Conservation (phyloP, 352 stramenopile species). For the Pythium myriotylum region DNA sequence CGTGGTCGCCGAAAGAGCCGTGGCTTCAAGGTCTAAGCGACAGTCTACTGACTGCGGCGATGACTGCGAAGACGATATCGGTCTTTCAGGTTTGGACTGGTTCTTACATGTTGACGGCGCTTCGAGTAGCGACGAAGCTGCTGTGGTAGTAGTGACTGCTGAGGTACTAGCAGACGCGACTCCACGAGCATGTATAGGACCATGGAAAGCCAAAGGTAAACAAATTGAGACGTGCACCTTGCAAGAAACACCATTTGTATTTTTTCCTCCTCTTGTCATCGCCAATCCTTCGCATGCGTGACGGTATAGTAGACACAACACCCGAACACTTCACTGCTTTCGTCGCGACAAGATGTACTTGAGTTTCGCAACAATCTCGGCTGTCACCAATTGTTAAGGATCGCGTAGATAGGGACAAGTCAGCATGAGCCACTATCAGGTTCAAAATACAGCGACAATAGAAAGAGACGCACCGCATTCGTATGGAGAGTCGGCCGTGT, state of each 20-base stretch:
- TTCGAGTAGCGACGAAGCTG: conserved; percentile 31
- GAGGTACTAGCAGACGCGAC: not conserved
- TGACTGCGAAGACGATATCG: conserved; percentile 21
- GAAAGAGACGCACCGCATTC: conserved; percentile 75
- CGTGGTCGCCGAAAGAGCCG: conserved; percentile 98
- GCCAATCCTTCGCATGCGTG: too few species aligned
- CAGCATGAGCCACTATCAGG: too few species aligned
- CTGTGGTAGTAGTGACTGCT: conserved; percentile 7
- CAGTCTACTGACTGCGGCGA: conserved; percentile 11
- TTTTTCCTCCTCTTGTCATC: too few species aligned
- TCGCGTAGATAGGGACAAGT: too few species aligned
- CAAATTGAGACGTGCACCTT: conserved; percentile 84
- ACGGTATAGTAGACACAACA: too few species aligned
- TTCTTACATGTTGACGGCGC: conserved; percentile 10
- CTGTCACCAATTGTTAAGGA: too few species aligned
- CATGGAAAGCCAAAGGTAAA: conserved; percentile 27
- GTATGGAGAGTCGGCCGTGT: conserved; percentile 88
- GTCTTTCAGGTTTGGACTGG: conserved; percentile 25
- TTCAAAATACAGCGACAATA: too few species aligned
- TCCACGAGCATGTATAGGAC: conserved; percentile 17
- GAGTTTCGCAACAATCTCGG: conserved; percentile 89
- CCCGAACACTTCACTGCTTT: conserved; percentile 42
- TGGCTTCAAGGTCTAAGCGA: conserved; percentile 99
- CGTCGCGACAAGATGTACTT: conserved; percentile 89
- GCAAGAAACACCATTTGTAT: conserved; percentile 32